Percentiles rank a stretch among this genome's conserved stretches.
phyloP scores from a whole-genome alignment of 257 asterid genomes.

The Ballota nigra region DNA sequence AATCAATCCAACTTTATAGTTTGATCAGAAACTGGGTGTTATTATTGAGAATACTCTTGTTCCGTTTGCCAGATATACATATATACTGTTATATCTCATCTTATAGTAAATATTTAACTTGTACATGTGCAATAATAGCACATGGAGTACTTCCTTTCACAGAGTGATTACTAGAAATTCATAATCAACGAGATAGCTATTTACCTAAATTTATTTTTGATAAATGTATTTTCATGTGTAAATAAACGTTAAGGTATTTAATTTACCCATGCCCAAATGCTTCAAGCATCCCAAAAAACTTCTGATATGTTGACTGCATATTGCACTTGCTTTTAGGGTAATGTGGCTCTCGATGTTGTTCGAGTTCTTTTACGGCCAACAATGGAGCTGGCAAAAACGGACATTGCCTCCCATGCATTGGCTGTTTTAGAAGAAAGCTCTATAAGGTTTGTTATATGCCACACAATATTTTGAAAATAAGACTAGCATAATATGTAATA shows the following conservation, averaged over 20 bases:
- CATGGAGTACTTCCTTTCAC: background rate
- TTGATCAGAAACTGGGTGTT: constrained; percentile 10
- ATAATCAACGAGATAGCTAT: background rate
- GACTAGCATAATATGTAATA: background rate
- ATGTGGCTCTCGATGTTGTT: constrained; percentile 96
- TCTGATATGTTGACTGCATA: constrained; percentile 9
- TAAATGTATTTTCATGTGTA: background rate
- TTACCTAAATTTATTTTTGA: background rate
- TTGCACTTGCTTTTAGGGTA: constrained; percentile 80
- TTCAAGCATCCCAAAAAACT: background rate
- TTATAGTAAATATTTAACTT: too few relatives aligned
- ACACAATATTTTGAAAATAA: background rate
- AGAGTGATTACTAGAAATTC: background rate
- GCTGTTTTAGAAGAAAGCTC: constrained; percentile 69
- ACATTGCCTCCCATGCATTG: constrained; percentile 80
- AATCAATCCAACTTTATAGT: constrained; percentile 1
- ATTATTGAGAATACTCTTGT: background rate
- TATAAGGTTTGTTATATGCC: constrained; percentile 54
- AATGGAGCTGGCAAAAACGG: constrained; percentile 73
- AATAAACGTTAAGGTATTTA: background rate
- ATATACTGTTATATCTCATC: background rate
- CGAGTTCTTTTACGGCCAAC: constrained; percentile 83
- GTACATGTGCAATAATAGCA: background rate
- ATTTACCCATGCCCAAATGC: background rate
- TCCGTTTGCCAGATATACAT: background rate